phyloP scores from a whole-genome alignment of 352 stramenopile species.

The Blastocystis sp. region DNA sequence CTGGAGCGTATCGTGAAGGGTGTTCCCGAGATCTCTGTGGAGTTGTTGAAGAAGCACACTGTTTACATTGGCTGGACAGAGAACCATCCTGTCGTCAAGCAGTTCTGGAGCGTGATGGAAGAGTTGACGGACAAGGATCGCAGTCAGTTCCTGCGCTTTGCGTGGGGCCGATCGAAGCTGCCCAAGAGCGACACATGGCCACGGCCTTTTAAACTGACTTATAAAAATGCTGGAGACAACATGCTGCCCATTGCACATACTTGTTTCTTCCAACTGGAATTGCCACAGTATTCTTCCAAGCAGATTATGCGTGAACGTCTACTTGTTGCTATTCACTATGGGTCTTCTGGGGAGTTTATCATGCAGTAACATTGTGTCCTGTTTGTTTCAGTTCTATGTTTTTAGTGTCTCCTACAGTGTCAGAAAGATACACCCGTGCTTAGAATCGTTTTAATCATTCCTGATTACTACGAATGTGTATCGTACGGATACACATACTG shows the following conservation, averaged over 20 bases:
- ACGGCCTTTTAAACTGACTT: constrained; percentile 82
- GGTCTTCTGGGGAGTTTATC: constrained; percentile 71
- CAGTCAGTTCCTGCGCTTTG: constrained; percentile 74
- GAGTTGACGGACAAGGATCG: constrained; percentile 66
- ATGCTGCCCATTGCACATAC: constrained; percentile 84
- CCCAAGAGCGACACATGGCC: constrained; percentile 69
- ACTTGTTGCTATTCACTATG: constrained; percentile 86
- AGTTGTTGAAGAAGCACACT: constrained; percentile 68
- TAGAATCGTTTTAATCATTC: no score
- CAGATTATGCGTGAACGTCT: constrained; percentile 82
- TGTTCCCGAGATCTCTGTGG: constrained; percentile 64
- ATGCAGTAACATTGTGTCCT: not conserved
- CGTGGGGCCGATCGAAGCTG: constrained; percentile 80
- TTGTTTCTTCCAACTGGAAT: constrained; percentile 89
- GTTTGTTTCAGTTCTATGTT: no score
- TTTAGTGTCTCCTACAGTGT: no score
- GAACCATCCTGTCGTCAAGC: constrained; percentile 64
- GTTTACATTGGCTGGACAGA: constrained; percentile 68
- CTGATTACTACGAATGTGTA: no score
- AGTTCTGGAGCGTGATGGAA: constrained; percentile 68
- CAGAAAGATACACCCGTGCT: no score
- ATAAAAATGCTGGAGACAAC: constrained; percentile 76
- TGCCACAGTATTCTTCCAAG: constrained; percentile 82
- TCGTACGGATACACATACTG: no score
- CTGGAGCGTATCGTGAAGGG: constrained; percentile 71